Evolutionary conservation across 805 yeast genomes (phyloP), one percentile per base, ranked within the genome.

Genomic region (Soucietia sequanensis): DNA sequence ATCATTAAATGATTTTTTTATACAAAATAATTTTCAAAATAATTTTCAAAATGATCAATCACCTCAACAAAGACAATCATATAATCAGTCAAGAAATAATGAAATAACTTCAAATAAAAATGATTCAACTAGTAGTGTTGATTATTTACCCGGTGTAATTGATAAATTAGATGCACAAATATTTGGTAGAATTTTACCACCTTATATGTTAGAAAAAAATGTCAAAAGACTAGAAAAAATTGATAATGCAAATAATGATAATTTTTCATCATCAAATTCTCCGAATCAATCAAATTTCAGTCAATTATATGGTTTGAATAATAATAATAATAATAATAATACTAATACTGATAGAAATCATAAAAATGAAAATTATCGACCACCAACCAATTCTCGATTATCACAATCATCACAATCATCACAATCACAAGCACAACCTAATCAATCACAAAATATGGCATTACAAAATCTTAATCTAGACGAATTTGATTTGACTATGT

Each of bases 131-230:
- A 23, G 14, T 4, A 29, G 23, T 29, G 31, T 29, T 2, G 31
- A 5, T 29, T 84, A 85, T 48, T 71, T 84, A 41, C 87, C 93
- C 1, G 93, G 95, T 4, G 81, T 85, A 27, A 83, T 88, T 70
- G 95, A 88, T 55, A 84, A 82, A 45, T 60, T 88, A 30, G 96
- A 88, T 54, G 78, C 86, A 51, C 90, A 86, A 51, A 72, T 88
- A 13, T 88, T 88, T 65, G 96, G 96, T 1, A 65, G 85, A 25
- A 81, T 84, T 43, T 54, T 86, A 31, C 95, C 95, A 2, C 93
- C 95, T 3, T 86, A 84, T 53, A 86, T 86, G 95, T 67, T 80
- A 31, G 69, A 64, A 35, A 52, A 44, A 31, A 56, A 52, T 33
- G 46, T 38, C 28, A 36, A 32, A 19, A 16, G 13, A 21, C 18